Evolutionary conservation across 768 basidiomycete species (phyloP), one percentile per base, ranked within the genome.

Genomic region (Suillus sp.): DNA sequence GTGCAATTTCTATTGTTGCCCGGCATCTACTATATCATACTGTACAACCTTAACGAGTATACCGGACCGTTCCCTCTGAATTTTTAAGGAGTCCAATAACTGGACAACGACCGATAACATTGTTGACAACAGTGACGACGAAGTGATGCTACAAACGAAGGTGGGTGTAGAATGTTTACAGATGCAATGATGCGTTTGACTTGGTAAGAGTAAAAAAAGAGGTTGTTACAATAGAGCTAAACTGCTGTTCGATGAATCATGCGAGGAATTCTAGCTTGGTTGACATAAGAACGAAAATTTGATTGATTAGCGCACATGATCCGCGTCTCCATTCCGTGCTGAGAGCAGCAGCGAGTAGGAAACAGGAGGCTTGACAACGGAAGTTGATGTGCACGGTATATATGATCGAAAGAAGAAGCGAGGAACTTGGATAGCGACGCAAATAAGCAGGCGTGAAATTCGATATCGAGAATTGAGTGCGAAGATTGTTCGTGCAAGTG

Each of bases 401-500:
- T 62, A 40, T 57, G 37, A 18, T 38, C 5, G 56, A 27, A 57
- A 57, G 25, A 57, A 57, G 56, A 57, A 57, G 56, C 56, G 56
- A 40, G 10, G 37, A 18, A 40, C 37, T 57, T 57, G 56, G 55
- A 57, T 57, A 40, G 38, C 37, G 38, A 40, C 38, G 56, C 37
- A 57, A 57, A 57, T 57, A 40, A 57, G 56, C 56, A 57, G 56
- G 56, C 56, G 37, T 38, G 25, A 57, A 57, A 57, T 57, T 57
- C 56, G 56, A 57, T 57, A 27, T 38, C 37, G 35, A 25, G 70
- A 72, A 64, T 77, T 77, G 63, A 67, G 76, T 77, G 74, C 72
- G 54, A 65, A 75, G 68, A 77, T 75, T 70, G 71, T 71, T 68
- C 72, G 55, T 67, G 57, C 66, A 71, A 65, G 65, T 56, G 61